Evolutionary conservation across 768 basidiomycete species (phyloP).

Genomic region (Sarcomyxa edulis): DNA sequence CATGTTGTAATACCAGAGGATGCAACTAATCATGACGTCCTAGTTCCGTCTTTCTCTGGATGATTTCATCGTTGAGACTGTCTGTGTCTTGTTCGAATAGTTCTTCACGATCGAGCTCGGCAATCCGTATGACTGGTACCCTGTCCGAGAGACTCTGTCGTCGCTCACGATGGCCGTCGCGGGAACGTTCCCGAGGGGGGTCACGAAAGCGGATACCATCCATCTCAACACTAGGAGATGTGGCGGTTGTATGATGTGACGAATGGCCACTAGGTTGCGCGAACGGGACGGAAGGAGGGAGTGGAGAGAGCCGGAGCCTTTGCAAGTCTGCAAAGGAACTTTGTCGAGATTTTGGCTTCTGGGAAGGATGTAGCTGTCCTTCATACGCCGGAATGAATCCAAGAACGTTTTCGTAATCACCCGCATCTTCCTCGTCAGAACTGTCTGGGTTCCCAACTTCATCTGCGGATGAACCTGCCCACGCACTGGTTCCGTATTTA

Average conservation of each 20-base stretch:
- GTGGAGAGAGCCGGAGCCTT: slow-evolving; percentile 43
- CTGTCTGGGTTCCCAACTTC: slow-evolving; percentile 67
- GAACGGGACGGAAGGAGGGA: slow-evolving; percentile 5
- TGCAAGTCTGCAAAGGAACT: slow-evolving; percentile 83
- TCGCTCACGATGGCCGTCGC: slow-evolving; percentile 48
- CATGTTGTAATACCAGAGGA: neutral
- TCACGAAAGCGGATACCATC: slow-evolving; percentile 40
- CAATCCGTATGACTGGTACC: slow-evolving; percentile 60
- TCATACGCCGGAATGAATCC: slow-evolving; percentile 53
- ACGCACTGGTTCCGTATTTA: slow-evolving; percentile 78
- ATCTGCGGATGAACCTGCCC: slow-evolving; percentile 56
- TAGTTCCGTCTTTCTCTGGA: slow-evolving; percentile 21
- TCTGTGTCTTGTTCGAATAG: slow-evolving; percentile 61
- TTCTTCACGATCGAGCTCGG: slow-evolving; percentile 50
- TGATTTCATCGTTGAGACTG: slow-evolving; percentile 62
- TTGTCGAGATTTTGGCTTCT: slow-evolving; percentile 54
- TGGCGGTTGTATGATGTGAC: slow-evolving; percentile 4
- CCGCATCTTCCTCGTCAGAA: slow-evolving; percentile 83
- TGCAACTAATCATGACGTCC: neutral
- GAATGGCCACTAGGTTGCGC: neutral
- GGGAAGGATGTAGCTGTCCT: slow-evolving; percentile 26
- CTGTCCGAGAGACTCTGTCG: slow-evolving; percentile 61
- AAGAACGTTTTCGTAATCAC: slow-evolving; percentile 89
- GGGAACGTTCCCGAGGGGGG: too few relatives aligned
- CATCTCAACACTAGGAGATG: slow-evolving; percentile 21